Conservation (phyloP, 225 moss, liverwort and hornwort genomes). For the Pseudisothecium myosuroides region DNA sequence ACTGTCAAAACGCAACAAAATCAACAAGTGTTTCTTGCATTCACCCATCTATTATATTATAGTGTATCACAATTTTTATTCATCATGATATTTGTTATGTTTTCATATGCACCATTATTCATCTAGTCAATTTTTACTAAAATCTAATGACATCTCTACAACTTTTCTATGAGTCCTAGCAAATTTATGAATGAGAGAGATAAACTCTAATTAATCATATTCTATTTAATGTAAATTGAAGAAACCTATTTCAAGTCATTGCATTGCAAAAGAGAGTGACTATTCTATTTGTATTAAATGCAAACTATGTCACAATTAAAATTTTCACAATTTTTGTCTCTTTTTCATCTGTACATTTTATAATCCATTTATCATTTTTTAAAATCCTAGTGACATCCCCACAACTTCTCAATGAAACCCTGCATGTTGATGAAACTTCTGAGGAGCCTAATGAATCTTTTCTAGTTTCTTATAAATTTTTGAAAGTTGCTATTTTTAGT, state of each 20-base stretch:
- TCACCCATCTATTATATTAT: too few relatives aligned
- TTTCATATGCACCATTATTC: neutral
- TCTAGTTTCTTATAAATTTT: neutral
- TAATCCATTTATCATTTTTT: neutral
- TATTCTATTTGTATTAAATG: neutral
- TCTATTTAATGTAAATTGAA: neutral
- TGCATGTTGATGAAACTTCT: neutral
- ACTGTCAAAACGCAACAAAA: too few relatives aligned
- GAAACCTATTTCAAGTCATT: fast-evolving
- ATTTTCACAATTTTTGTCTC: neutral
- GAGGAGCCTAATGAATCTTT: neutral
- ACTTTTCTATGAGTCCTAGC: too few relatives aligned
- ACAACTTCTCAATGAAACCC: neutral
- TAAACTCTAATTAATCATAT: neutral
- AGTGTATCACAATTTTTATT: too few relatives aligned
- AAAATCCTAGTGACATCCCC: too few relatives aligned
- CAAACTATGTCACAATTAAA: neutral
- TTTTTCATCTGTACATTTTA: neutral
- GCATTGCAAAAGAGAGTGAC: neutral
- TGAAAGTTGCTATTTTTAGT: neutral
- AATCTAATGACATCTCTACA: too few relatives aligned
- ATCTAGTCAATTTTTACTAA: neutral
- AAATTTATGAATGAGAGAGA: too few relatives aligned
- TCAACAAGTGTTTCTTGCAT: too few relatives aligned
- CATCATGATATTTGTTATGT: neutral